Base-by-base conservation (phyloP, 192 early-diverging fungal genomes). In the Entomortierella beljakovae region DNA sequence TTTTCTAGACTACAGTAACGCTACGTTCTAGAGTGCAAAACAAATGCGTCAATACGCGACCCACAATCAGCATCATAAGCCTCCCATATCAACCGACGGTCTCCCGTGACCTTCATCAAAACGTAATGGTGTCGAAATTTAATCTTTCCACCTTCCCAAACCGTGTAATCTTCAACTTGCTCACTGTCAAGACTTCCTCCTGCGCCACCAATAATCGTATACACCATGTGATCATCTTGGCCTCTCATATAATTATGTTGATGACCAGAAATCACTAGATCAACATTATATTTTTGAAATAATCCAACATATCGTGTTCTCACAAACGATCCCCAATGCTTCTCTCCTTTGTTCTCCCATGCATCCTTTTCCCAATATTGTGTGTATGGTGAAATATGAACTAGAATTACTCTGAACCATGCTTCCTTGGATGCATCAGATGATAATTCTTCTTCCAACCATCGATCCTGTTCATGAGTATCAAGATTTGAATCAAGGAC, bases 181-280 rank as follows among this genome's bases (percentile, higher is more conserved):
- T 88, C 77, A 11, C 69, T 72, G 69, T 93, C 92, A 31, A 93
- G 58, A 32, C 60, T 59, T 26, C 92, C 92, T 22, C 92, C 92
- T 0, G 91, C 91, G 20, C 92, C 92, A 23, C 92, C 92, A 35
- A 92, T 90, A 53, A 93, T 92, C 0, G 87, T 83, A 62, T 93
- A 93, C 18, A 85, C 83, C 25, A 89, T 87, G 9, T 84, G 71
- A 49, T 87, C 83, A 3, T 65, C 63, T 57, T 84, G 68, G 11
- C 85, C 85, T 18, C 92, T 82, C 81, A 91, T 87, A 63, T 93
- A 93, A 63, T 93, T 93, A 68, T 93, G 92, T 63, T 93, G 92
- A 60, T 93, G 92, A 4, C 92, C 92, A 6, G 91, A 92, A 22
- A 93, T 88, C 7, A 93, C 90, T 35, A 93, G 62, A 64, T 93